Conservation (phyloP, 179 eudicot species). For the Patellifolia procumbens region DNA sequence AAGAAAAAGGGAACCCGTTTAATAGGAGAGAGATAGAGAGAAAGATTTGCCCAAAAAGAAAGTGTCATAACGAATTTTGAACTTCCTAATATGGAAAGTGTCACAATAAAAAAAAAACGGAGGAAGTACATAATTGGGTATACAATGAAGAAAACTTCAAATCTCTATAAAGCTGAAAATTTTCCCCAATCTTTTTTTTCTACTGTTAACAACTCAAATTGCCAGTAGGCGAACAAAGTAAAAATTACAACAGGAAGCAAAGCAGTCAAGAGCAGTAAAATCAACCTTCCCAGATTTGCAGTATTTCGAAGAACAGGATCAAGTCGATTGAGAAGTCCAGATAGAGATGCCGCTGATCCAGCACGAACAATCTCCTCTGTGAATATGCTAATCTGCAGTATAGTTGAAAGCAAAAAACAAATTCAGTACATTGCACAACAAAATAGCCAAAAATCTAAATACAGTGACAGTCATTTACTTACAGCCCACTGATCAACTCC, state of each 20-base stretch:
- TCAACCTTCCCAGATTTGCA: slow-evolving; percentile 92
- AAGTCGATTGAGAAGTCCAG: slow-evolving; percentile 89
- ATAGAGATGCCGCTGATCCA: slow-evolving; percentile 98
- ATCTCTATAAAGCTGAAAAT: neutral
- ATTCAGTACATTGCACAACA: slow-evolving; percentile 6
- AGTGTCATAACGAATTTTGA: too few species aligned
- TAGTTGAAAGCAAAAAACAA: slow-evolving; percentile 15
- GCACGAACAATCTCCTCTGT: slow-evolving; percentile 97
- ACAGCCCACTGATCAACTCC: slow-evolving; percentile 96
- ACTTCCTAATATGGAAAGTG: too few species aligned
- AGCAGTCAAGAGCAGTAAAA: slow-evolving; percentile 6
- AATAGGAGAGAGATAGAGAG: too few species aligned
- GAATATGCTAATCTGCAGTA: slow-evolving; percentile 79
- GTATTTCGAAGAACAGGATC: slow-evolving; percentile 92
- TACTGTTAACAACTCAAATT: neutral
- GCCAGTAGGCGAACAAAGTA: neutral
- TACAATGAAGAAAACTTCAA: neutral
- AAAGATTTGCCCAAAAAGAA: too few species aligned
- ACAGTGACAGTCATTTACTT: slow-evolving; percentile 36
- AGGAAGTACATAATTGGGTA: neutral
- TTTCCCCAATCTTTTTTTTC: neutral
- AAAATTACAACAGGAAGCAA: slow-evolving; percentile 9
- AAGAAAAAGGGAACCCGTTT: too few species aligned
- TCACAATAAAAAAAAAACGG: too few species aligned
- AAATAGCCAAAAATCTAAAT: neutral